These are phyloP conservation scores for Dicorynia guianensis DNA, from an alignment of 306 rosid genomes.

Conservation along the genomic window DNA sequence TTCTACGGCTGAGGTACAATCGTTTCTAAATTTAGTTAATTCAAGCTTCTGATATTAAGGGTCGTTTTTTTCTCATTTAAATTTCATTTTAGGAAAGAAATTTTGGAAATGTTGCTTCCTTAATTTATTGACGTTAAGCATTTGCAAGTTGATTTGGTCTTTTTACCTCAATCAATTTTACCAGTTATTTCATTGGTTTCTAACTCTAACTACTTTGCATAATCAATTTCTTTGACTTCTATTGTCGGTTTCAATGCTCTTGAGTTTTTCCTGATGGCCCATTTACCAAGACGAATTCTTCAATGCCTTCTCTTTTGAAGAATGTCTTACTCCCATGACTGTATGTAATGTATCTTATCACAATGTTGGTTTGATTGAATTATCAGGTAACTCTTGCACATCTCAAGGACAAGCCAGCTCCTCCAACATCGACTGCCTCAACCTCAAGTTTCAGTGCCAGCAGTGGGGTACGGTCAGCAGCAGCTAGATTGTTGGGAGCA, in stretches of 20 bases:
- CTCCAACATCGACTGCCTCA: conserved; percentile 71
- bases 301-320: not conserved
- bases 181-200: too few relatives aligned
- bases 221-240: not conserved
- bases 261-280: not conserved
- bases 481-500: conserved; percentile 86
- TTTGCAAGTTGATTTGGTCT: not conserved
- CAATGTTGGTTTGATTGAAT: conserved; percentile 22
- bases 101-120: not conserved
- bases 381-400: conserved; percentile 79
- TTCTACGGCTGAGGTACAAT: not conserved
- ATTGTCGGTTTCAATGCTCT: not conserved
- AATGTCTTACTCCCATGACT: not conserved
- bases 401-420: conserved; percentile 87
- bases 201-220: not conserved
- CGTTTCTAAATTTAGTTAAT: not conserved
- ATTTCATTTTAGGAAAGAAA: not conserved
- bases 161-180: conserved; percentile 5
- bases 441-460: conserved; percentile 76
- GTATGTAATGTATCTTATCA: not conserved
- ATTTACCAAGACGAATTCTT: not conserved
- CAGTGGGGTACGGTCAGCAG: conserved; percentile 92
- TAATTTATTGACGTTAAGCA: not conserved
- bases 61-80: not conserved
- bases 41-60: not conserved